Evolutionary conservation across 179 eudicot genomes (phyloP).

Genomic region (Drosera spatulata): DNA sequence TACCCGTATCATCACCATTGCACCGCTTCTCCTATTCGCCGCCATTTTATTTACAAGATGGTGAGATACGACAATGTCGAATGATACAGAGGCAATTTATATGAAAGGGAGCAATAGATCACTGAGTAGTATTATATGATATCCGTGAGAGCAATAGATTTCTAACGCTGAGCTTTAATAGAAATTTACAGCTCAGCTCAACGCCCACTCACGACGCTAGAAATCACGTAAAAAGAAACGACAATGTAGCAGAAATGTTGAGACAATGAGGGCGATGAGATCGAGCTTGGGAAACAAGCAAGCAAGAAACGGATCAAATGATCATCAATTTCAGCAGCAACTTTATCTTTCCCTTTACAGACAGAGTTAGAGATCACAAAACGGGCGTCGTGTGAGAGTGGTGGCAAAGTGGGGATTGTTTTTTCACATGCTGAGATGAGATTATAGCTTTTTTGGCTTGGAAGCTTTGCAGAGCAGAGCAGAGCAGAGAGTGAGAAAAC

Average conservation of each 20-base stretch:
- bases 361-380: background rate
- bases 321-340: background rate
- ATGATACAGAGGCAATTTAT: no score
- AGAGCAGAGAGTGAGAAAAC: no score
- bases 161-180: no score
- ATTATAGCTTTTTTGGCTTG: constrained; percentile 1
- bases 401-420: no score
- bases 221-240: background rate
- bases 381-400: no score
- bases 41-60: background rate
- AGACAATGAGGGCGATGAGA: constrained; percentile 1
- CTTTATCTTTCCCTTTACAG: background rate
- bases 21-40: background rate
- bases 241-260: background rate
- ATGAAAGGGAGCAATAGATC: no score
- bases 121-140: no score
- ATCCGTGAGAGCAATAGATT: no score
- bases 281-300: background rate
- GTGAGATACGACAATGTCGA: no score
- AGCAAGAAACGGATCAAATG: background rate
- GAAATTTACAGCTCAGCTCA: no score
- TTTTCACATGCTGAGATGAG: background rate
- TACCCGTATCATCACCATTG: background rate
- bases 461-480: background rate
- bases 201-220: background rate